Evolutionary conservation across 1,284 basidiomycete genomes (phyloP), one percentile per base, ranked within the genome.

Genomic region (Tylopilus sp.): DNA sequence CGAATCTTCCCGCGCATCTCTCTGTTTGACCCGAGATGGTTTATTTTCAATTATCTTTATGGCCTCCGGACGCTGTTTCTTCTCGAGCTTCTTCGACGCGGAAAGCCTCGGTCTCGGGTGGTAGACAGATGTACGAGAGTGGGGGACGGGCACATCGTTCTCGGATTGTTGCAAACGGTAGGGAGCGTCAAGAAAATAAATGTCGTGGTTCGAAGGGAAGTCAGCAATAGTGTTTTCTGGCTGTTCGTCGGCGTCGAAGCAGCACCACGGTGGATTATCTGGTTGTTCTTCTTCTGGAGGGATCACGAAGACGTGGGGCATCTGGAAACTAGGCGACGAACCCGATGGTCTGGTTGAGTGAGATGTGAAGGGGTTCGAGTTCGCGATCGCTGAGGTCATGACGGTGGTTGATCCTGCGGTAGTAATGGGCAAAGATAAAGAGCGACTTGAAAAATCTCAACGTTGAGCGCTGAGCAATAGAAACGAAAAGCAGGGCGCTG

Each of bases 241-340:
- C 20, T 55, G 60, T 49, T 74, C 66, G 29, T 72, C 70, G 11
- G 83, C 82, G 61, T 86, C 77, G 62, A 84, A 85, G 61, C 72
- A 83, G 60, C 80, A 82, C 74, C 77, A 85, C 8, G 83, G 75
- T 8, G 80, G 80, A 11, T 69, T 74, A 17, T 70, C 62, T 24
- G 70, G 66, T 40, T 80, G 71, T 59, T 87, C 84, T 63, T 87
- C 85, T 60, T 82, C 85, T 26, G 85, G 85, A 11, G 85, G 85
- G 36, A 80, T 72, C 30, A 87, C 78, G 57, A 83, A 81, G 49
- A 87, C 81, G 56, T 80, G 75, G 12, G 82, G 84, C 69, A 83
- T 73, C 33, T 71, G 67, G 28, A 71, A 54, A 38, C 56, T 57
- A 24, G 60, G 58, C 8, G 53, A 38, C n/a, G 31, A 41, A 1